These are phyloP conservation scores for Termitomyces sp. DNA, from an alignment of 768 basidiomycete species.

Conservation along the genomic window DNA sequence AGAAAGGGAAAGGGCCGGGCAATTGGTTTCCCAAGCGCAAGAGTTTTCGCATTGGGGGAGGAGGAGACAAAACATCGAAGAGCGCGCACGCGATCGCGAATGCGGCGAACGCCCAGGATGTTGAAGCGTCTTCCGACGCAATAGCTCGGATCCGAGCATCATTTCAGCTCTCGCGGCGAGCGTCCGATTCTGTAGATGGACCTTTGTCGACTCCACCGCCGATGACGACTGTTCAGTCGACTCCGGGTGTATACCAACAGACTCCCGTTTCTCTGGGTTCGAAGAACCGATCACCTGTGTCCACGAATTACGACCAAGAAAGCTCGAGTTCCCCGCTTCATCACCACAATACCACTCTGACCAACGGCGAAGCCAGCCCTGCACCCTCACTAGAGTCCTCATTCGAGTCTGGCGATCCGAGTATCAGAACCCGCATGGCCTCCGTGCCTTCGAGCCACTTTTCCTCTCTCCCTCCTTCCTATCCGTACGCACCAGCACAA, in stretches of 20 bases:
- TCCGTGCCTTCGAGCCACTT: not conserved
- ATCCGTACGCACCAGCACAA: conserved; percentile 6
- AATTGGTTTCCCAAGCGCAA: conserved; percentile 51
- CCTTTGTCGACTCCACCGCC: not conserved
- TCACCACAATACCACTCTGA: not conserved
- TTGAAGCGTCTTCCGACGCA: not conserved
- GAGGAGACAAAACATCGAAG: conserved; percentile 25
- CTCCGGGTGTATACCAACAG: conserved; percentile 1
- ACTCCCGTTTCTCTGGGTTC: not conserved
- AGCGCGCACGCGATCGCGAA: not conserved
- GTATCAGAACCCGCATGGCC: not conserved
- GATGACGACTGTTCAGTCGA: not conserved
- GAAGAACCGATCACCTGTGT: not conserved
- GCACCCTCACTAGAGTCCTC: conserved; percentile 9
- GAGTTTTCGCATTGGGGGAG: conserved; percentile 35
- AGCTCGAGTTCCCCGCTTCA: not conserved
- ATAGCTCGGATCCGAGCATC: conserved; percentile 8
- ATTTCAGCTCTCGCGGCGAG: conserved; percentile 9
- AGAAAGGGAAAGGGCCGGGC: conserved; percentile 24
- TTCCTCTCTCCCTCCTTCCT: not conserved
- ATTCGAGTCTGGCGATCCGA: conserved; percentile 2
- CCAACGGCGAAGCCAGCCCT: conserved; percentile 10
- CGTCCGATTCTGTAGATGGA: conserved; percentile 6
- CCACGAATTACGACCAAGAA: not conserved
- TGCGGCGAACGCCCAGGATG: not conserved